phyloP scores from a whole-genome alignment of 345 rosid species.

The Pistacia atlantica region DNA sequence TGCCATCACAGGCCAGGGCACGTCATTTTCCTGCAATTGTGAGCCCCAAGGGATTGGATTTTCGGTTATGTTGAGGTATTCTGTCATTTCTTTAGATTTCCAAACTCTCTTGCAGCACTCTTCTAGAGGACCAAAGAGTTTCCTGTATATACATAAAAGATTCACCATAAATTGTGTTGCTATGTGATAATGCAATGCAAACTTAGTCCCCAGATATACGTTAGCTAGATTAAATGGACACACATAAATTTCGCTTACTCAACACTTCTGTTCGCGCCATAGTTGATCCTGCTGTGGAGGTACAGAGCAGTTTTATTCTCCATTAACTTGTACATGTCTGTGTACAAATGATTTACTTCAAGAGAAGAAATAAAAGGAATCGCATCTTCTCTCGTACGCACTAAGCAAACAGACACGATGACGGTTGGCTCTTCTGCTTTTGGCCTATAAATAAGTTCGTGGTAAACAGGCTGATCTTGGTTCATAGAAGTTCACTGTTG shows the following conservation, averaged over 20 bases:
- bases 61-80: background rate
- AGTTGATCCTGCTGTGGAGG: constrained; percentile 16
- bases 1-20: constrained; percentile 4
- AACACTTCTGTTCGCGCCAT: constrained; percentile 10
- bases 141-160: background rate
- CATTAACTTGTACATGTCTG: constrained; percentile 23
- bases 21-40: background rate
- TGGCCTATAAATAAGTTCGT: constrained; percentile 24
- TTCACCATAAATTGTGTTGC: background rate
- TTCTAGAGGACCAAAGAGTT: background rate
- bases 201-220: too few relatives aligned
- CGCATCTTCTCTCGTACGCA: constrained; percentile 5
- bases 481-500: constrained; percentile 10
- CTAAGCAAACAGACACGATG: constrained; percentile 19
- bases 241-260: background rate
- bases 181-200: too few relatives aligned
- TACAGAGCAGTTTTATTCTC: constrained; percentile 21
- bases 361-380: constrained; percentile 35
- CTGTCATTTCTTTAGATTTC: constrained; percentile 5
- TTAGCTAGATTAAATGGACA: too few relatives aligned
- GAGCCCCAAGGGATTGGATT: background rate
- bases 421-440: background rate
- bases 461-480: background rate
- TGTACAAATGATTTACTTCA: constrained; percentile 16
- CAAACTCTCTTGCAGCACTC: constrained; percentile 9